These are phyloP conservation scores for Spongospora subterranea DNA, from an alignment of 208 protist genomes.

Conservation along the genomic window DNA sequence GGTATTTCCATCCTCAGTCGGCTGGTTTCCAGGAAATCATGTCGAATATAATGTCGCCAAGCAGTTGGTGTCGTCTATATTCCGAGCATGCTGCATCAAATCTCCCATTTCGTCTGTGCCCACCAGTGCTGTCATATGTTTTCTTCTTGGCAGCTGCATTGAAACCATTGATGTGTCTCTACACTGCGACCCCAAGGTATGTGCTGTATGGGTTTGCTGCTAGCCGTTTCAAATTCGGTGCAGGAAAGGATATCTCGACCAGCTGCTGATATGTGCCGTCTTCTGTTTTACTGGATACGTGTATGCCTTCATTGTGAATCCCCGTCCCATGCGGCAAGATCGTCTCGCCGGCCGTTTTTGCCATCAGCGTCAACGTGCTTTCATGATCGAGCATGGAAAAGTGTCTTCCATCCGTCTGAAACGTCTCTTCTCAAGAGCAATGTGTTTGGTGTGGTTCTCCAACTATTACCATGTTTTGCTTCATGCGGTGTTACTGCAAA, in stretches of 20 bases:
- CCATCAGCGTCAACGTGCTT: not conserved
- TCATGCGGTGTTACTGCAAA: not conserved
- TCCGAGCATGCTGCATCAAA: not conserved
- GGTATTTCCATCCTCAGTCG: too few relatives aligned
- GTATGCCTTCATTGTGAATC: not conserved
- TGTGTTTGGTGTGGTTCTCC: not conserved
- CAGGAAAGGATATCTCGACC: not conserved
- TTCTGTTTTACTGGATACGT: not conserved
- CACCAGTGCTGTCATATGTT: not conserved
- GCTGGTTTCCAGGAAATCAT: not conserved
- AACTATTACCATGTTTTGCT: slow-evolving; percentile 5
- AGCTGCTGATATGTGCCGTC: not conserved
- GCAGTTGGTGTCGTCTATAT: not conserved
- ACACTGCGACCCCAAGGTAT: not conserved
- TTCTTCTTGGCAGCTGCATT: not conserved
- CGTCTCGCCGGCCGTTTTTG: not conserved
- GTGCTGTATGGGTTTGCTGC: not conserved
- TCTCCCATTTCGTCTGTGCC: not conserved
- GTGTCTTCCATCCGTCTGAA: not conserved
- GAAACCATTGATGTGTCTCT: not conserved
- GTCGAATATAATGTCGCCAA: not conserved
- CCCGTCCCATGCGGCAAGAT: not conserved
- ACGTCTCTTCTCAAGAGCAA: not conserved
- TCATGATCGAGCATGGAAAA: not conserved
- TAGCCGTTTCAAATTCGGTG: not conserved